Conservation (phyloP, 345 rosid species). For the Linum trigynum region DNA sequence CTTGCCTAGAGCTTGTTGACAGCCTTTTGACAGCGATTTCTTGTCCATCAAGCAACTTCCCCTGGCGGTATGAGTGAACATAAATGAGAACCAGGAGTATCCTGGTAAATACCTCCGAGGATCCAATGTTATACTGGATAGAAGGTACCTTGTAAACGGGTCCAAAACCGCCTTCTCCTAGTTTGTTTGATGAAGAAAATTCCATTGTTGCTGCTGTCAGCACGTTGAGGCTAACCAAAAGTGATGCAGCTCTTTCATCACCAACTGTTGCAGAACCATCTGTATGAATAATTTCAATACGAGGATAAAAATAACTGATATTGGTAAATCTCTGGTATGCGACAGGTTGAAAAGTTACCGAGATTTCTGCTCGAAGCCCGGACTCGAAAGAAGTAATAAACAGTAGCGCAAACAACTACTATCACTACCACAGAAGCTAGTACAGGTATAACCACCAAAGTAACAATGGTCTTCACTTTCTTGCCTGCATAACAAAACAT, state of each 20-base stretch:
- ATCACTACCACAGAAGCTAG: conserved; percentile 9
- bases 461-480: conserved; percentile 9
- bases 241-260: conserved; percentile 18
- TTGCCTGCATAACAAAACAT: conserved; percentile 14
- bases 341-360: conserved; percentile 4
- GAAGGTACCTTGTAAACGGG: conserved; percentile 27
- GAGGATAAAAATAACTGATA: neutral
- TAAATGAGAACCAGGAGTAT: neutral
- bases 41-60: conserved; percentile 21
- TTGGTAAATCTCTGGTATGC: neutral
- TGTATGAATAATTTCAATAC: neutral
- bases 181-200: conserved; percentile 27
- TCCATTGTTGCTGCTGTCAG: conserved; percentile 28
- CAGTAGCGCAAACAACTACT: neutral
- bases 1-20: conserved; percentile 25
- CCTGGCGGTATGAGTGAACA: conserved; percentile 13
- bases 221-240: conserved; percentile 20
- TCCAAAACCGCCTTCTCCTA: conserved; percentile 42
- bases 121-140: neutral
- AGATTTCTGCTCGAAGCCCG: conserved; percentile 10
- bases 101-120: neutral
- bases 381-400: conserved; percentile 19
- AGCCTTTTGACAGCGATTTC: conserved; percentile 32
- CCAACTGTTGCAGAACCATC: conserved; percentile 11
- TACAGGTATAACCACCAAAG: conserved; percentile 14